Conservation (phyloP, 805 yeast genomes). For the Ogataea paraovalis region DNA sequence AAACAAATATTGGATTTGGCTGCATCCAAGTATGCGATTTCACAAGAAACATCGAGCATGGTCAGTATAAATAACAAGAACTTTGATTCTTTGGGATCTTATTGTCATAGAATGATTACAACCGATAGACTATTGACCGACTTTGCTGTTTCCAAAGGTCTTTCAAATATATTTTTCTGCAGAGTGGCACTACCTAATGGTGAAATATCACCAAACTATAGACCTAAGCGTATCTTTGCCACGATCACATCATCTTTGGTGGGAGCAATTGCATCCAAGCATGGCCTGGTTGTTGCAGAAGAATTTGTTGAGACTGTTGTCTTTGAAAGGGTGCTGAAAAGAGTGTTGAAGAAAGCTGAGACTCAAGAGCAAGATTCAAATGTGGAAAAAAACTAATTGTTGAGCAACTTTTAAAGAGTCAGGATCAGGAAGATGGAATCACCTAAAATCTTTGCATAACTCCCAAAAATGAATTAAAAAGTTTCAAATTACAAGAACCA, state of each 20-base stretch:
- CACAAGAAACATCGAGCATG: conserved; percentile 23
- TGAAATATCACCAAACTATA: conserved; percentile 31
- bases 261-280: conserved; percentile 62
- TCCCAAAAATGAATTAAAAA: too few species aligned
- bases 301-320: conserved; percentile 46
- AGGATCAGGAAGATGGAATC: too few species aligned
- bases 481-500: too few species aligned
- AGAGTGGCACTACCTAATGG: conserved; percentile 36
- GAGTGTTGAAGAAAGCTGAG: conserved; percentile 3
- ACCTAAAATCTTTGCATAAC: too few species aligned
- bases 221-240: conserved; percentile 28
- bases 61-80: conserved; percentile 44
- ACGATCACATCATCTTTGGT: conserved; percentile 43
- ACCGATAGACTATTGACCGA: conserved; percentile 48
- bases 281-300: conserved; percentile 59
- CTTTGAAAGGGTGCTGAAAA: conserved; percentile 34
- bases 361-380: neutral
- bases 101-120: conserved; percentile 45
- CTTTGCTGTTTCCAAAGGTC: conserved; percentile 44
- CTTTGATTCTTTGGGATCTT: conserved; percentile 59
- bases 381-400: neutral
- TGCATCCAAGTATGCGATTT: conserved; percentile 40
- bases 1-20: conserved; percentile 51
- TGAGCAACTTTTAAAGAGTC: neutral
- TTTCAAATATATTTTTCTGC: conserved; percentile 63